Evolutionary conservation across 306 rosid genomes (phyloP).

Genomic region (Citrullus colocynthis): DNA sequence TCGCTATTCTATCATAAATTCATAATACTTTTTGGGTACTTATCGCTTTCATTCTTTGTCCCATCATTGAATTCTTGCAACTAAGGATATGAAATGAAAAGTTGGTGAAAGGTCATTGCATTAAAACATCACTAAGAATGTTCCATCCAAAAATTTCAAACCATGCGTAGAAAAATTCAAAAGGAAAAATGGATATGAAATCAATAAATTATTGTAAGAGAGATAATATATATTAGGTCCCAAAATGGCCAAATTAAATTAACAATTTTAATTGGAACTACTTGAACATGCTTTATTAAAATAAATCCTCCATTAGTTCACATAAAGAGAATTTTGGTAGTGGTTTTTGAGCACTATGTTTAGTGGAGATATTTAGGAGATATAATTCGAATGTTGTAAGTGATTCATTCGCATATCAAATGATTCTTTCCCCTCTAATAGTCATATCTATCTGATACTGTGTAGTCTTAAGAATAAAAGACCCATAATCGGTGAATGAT

Average conservation of each 20-base stretch:
- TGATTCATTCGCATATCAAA: neutral
- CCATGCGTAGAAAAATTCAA: neutral
- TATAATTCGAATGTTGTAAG: neutral
- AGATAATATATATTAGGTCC: neutral
- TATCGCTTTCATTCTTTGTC: neutral
- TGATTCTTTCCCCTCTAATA: neutral
- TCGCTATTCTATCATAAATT: neutral
- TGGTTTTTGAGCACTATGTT: neutral
- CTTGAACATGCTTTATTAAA: neutral
- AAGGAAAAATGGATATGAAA: neutral
- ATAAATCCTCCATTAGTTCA: neutral
- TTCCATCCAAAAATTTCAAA: neutral
- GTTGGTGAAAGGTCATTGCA: neutral
- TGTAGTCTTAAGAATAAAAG: too few relatives aligned
- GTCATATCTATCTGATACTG: neutral
- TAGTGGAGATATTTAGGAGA: neutral
- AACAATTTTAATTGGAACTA: neutral
- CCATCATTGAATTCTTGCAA: neutral
- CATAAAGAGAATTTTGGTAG: neutral
- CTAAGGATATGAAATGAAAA: neutral
- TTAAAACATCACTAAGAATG: neutral
- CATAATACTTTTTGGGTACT: neutral
- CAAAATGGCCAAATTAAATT: neutral
- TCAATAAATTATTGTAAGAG: neutral
- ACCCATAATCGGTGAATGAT: too few relatives aligned